phyloP scores from a whole-genome alignment of 768 basidiomycete genomes.

The Dacryopinax primogenitus region DNA sequence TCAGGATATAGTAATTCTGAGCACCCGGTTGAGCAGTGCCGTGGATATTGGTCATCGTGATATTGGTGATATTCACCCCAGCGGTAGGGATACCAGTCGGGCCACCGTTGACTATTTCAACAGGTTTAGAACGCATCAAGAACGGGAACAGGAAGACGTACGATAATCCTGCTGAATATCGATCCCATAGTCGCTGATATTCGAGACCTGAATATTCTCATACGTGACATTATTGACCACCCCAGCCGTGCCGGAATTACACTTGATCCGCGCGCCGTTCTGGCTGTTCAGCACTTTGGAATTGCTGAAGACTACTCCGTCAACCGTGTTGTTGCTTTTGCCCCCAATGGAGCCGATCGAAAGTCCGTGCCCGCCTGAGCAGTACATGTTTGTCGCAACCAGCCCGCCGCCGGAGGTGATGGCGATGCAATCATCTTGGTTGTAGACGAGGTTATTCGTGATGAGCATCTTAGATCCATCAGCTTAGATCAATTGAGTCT shows the following conservation, averaged over 20 bases:
- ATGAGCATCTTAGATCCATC: constrained; percentile 6
- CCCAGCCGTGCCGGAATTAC: constrained; percentile 15
- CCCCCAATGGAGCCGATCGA: constrained; percentile 15
- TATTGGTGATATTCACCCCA: constrained; percentile 17
- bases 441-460: constrained; percentile 17
- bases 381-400: constrained; percentile 15
- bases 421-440: constrained; percentile 17
- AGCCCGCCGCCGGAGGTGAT: constrained; percentile 14
- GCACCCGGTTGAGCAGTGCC: constrained; percentile 13
- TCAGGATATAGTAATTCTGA: constrained; percentile 16
- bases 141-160: not conserved
- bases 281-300: constrained; percentile 14
- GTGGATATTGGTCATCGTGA: constrained; percentile 15
- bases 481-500: not conserved
- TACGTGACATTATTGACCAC: constrained; percentile 16
- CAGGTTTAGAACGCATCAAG: too few relatives aligned
- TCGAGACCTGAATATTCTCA: constrained; percentile 13
- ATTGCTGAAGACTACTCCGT: constrained; percentile 17
- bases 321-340: constrained; percentile 16
- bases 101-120: constrained; percentile 16
- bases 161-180: constrained; percentile 17
- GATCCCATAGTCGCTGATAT: constrained; percentile 15
- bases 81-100: constrained; percentile 15
- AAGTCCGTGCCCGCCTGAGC: constrained; percentile 15
- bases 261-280: constrained; percentile 17